These are phyloP conservation scores for Fusarium albosuccineum DNA, from an alignment of 2,329 filamentous ascomycete species.

Conservation along the genomic window DNA sequence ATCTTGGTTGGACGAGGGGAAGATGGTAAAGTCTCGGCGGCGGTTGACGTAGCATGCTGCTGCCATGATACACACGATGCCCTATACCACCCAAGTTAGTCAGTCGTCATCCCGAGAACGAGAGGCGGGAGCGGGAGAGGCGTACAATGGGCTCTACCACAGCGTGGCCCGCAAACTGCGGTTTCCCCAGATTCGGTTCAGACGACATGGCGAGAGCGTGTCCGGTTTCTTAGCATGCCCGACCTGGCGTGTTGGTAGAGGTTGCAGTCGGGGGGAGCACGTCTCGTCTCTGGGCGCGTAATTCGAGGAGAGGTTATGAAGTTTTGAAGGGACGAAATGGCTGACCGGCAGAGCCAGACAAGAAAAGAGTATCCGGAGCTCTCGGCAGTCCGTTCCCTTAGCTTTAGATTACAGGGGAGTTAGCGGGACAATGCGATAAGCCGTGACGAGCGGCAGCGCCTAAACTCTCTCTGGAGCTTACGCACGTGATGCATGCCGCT, in stretches of 20 bases:
- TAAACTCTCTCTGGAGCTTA: too few species aligned
- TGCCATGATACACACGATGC: constrained; percentile 48
- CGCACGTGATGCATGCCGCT: too few species aligned
- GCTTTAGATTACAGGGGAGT: too few species aligned
- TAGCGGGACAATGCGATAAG: too few species aligned
- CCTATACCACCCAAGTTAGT: constrained; percentile 28
- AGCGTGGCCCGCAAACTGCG: constrained; percentile 47
- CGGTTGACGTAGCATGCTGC: constrained; percentile 48
- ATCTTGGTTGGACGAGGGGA: constrained; percentile 34
- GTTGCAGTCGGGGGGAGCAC: too few species aligned
- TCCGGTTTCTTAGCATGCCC: background rate
- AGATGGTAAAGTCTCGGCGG: constrained; percentile 43
- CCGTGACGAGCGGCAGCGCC: too few species aligned
- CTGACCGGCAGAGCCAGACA: too few species aligned
- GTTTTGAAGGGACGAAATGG: too few species aligned
- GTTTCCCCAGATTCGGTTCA: constrained; percentile 42
- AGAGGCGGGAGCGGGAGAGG: background rate
- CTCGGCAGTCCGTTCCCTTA: too few species aligned
- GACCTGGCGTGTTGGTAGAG: background rate
- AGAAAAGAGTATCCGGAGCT: too few species aligned
- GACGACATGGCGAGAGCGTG: background rate
- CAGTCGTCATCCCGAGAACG: background rate
- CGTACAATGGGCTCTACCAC: constrained; percentile 47
- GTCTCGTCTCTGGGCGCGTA: too few species aligned
- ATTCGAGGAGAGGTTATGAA: too few species aligned